These are phyloP conservation scores for Euclidium syriacum DNA, from an alignment of 345 rosid species.

Conservation along the genomic window DNA sequence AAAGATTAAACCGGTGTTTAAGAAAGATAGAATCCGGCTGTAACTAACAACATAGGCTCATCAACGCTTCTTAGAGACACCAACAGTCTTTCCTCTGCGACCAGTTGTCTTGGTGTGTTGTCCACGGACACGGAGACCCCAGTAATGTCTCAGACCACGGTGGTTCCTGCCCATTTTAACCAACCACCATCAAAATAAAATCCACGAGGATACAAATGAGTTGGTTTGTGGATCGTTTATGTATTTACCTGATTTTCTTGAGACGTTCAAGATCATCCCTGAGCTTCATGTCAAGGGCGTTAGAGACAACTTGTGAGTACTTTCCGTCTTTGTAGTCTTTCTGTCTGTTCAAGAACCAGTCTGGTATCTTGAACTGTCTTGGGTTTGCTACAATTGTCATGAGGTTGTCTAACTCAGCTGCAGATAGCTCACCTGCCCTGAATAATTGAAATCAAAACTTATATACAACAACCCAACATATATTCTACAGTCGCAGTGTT, in stretches of 20 bases:
- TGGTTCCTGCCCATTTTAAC: constrained; percentile 51
- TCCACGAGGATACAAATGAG: too few relatives aligned
- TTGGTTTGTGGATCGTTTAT: too few relatives aligned
- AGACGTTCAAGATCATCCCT: constrained; percentile 70
- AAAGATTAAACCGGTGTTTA: neutral
- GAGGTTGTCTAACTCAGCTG: constrained; percentile 67
- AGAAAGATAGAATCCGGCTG: neutral
- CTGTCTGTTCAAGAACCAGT: too few relatives aligned
- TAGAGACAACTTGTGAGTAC: constrained; percentile 67
- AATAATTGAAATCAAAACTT: neutral
- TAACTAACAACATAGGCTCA: neutral
- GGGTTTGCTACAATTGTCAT: constrained; percentile 62
- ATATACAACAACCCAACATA: too few relatives aligned
- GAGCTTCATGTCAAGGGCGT: constrained; percentile 66
- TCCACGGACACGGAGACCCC: constrained; percentile 85
- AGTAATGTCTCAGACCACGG: constrained; percentile 81
- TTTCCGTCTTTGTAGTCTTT: constrained; percentile 77
- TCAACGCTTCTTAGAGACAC: constrained; percentile 69
- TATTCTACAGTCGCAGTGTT: too few relatives aligned
- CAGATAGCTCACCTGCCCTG: constrained; percentile 66
- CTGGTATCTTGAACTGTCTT: too few relatives aligned
- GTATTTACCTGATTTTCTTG: constrained; percentile 62
- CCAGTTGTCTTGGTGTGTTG: constrained; percentile 83
- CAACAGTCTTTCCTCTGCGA: constrained; percentile 74
- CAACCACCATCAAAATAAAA: neutral